Evolutionary conservation across 23 red algal genomes (phyloP), one percentile per base, ranked within the genome.

Genomic region (Cyanidioschyzon merolae): DNA sequence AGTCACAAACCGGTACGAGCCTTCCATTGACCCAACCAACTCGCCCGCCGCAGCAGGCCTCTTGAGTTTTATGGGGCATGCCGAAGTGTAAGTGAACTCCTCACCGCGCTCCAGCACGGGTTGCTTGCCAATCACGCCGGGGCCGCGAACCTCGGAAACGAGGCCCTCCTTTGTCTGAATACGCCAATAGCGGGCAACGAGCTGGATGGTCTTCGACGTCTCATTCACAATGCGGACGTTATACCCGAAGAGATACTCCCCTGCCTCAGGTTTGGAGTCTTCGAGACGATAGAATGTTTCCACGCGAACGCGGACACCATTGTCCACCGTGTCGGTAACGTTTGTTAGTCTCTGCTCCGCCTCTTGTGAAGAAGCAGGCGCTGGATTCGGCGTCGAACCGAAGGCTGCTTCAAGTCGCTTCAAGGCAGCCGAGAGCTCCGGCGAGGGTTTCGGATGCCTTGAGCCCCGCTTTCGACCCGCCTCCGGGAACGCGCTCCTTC

Each of bases 101-200:
- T 81, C 38, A 2, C 78, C 41, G 0, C 41, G 78, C 38, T 25
- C 39, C 51, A 81, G 59, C 32, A 81, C 34, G 40, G 78, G 78
- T 27, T 81, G 78, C 78, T 81, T 67, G 41, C 78, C 78, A 40
- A 81, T 50, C n/a, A 81, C 78, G 1, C 78, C 78, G n/a, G 78
- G 59, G 0, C 78, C 78, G 37, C 37, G 38, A 2, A 81, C 78
- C 59, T 3, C 68, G 18, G 39, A 59, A 0, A 67, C 38, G 38
- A 40, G 45, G 21, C 78, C 41, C n/a, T 67, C 68, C 34, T 39
- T 21, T 34, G 54, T 71, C 29, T 81, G 1, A 40, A 81, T 81
- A 30, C 68, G 37, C 78, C 78, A 81, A 37, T 81, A 67, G 39
- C 78, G 37, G 37, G 58, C 37, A 1, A 81, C 41, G 17, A 81